These are phyloP conservation scores for Skeletonema costatum DNA, from an alignment of 108 stramenopile species.

Conservation along the genomic window DNA sequence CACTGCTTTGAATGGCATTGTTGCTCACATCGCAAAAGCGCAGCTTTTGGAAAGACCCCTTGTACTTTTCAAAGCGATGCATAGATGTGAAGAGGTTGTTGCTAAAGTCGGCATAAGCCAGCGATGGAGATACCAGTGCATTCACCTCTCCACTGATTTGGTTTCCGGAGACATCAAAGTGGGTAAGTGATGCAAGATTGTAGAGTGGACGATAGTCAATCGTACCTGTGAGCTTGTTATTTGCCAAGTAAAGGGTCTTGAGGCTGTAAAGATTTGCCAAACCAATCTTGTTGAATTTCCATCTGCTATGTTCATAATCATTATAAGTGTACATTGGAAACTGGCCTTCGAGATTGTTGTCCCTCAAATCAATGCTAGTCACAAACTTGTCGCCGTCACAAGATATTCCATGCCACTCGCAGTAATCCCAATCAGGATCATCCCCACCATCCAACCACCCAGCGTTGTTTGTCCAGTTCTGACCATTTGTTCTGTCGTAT, in stretches of 20 bases:
- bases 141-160: constrained; percentile 27
- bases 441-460: constrained; percentile 1
- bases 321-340: too few species aligned
- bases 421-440: too few species aligned
- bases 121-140: constrained; percentile 58
- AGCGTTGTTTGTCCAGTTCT: constrained; percentile 8
- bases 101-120: constrained; percentile 26
- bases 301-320: too few species aligned
- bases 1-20: constrained; percentile 37
- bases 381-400: too few species aligned
- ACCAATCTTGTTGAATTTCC: too few species aligned
- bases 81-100: too few species aligned
- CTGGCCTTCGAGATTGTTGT: background rate
- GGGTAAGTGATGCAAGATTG: constrained; percentile 37
- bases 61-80: too few species aligned
- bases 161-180: constrained; percentile 22
- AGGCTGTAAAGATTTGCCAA: background rate
- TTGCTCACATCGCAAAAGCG: constrained; percentile 16
- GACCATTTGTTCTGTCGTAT: constrained; percentile 50
- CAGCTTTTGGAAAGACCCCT: too few species aligned
- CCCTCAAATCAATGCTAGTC: too few species aligned
- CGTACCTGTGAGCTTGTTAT: constrained; percentile 4
- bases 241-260: constrained; percentile 10
- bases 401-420: too few species aligned
- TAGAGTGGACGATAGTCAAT: constrained; percentile 46